phyloP scores from a whole-genome alignment of 352 stramenopile species.

The Phytopythium delawarense region DNA sequence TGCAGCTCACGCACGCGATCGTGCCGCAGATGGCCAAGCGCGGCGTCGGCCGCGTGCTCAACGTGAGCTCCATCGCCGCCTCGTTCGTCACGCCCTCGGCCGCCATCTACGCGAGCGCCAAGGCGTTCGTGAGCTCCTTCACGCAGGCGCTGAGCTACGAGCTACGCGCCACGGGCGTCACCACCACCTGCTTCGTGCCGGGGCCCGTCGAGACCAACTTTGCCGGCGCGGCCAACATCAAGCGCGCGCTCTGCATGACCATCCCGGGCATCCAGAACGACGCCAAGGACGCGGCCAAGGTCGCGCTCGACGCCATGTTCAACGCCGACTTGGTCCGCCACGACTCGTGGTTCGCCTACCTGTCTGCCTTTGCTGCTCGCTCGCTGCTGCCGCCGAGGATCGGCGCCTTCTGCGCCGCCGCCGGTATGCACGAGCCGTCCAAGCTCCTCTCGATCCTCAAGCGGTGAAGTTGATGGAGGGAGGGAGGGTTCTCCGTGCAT shows the following conservation, averaged over 20 bases:
- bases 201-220: slow-evolving; percentile 78
- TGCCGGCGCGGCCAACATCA: slow-evolving; percentile 27
- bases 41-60: slow-evolving; percentile 69
- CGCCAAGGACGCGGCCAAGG: slow-evolving; percentile 48
- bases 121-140: slow-evolving; percentile 71
- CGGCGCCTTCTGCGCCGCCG: slow-evolving; percentile 18
- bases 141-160: slow-evolving; percentile 82
- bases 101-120: slow-evolving; percentile 78
- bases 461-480: slow-evolving; percentile 15
- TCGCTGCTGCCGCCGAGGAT: slow-evolving; percentile 27
- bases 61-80: slow-evolving; percentile 66
- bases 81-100: slow-evolving; percentile 47
- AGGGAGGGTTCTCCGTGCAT: not conserved
- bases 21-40: slow-evolving; percentile 72
- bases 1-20: slow-evolving; percentile 59
- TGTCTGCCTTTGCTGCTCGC: slow-evolving; percentile 22
- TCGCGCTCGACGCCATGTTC: slow-evolving; percentile 57
- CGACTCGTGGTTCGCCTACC: slow-evolving; percentile 44
- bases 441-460: slow-evolving; percentile 34
- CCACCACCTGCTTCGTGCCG: slow-evolving; percentile 73
- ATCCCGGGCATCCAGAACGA: slow-evolving; percentile 31
- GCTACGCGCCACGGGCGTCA: slow-evolving; percentile 64
- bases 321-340: slow-evolving; percentile 46
- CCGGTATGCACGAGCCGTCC: slow-evolving; percentile 30
- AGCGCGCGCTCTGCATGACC: slow-evolving; percentile 35